These are phyloP conservation scores for Naganishia vaughanmartiniae DNA, from an alignment of 768 basidiomycete species.

Conservation along the genomic window DNA sequence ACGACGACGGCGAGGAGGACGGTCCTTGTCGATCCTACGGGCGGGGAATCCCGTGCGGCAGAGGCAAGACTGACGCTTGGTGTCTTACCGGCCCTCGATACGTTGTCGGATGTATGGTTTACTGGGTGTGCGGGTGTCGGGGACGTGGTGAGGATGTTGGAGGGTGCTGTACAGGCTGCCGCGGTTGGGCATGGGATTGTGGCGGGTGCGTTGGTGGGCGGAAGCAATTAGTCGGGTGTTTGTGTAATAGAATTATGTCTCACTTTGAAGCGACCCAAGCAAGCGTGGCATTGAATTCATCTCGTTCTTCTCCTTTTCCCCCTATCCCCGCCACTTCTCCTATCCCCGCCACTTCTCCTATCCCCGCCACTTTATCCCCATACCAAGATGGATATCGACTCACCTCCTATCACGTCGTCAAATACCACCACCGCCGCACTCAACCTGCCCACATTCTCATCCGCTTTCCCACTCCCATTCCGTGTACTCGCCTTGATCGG, in stretches of 20 bases:
- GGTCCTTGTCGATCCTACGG: constrained; percentile 75
- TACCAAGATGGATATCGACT: constrained; percentile 50
- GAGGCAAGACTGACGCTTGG: constrained; percentile 72
- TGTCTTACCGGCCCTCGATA: constrained; percentile 81
- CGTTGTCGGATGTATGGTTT: constrained; percentile 82
- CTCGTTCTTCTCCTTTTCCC: neutral
- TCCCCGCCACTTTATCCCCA: neutral
- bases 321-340: neutral
- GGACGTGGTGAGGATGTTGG: constrained; percentile 59
- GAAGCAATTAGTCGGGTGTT: neutral
- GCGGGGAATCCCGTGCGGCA: constrained; percentile 63
- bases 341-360: neutral
- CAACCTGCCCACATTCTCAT: constrained; percentile 47
- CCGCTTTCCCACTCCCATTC: constrained; percentile 78
- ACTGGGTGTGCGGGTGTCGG: constrained; percentile 64
- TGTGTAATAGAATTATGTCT: neutral
- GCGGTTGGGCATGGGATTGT: constrained; percentile 8
- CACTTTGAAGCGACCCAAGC: neutral
- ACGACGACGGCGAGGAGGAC: neutral
- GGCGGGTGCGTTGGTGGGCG: constrained; percentile 4
- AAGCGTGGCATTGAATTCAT: neutral
- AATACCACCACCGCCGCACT: constrained; percentile 43
- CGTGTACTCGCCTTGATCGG: constrained; percentile 78
- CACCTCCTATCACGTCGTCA: constrained; percentile 37
- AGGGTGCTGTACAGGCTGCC: neutral